Conservation (phyloP, 306 rosid genomes). For the Cicer bijugum region DNA sequence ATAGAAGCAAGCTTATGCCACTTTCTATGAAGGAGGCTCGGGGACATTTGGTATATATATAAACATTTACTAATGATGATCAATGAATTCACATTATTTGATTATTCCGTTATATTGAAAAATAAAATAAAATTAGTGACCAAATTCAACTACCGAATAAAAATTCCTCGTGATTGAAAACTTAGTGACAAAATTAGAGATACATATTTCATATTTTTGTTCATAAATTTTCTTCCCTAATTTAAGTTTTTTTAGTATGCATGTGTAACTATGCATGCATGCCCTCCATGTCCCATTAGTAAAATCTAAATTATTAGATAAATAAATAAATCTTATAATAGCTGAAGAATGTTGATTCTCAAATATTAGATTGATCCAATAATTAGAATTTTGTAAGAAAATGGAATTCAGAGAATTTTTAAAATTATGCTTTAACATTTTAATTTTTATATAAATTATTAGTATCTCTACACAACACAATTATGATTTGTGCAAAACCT, state of each 20-base stretch:
- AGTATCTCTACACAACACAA: background rate
- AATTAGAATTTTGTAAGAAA: background rate
- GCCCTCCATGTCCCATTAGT: too few species aligned
- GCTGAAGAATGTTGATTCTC: background rate
- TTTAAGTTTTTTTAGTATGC: too few species aligned
- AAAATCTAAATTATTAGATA: too few species aligned
- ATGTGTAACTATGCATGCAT: too few species aligned
- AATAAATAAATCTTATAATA: background rate
- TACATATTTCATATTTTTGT: too few species aligned
- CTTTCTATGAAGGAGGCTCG: conserved; percentile 75
- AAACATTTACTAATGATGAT: background rate
- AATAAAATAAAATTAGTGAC: background rate
- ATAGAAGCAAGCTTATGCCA: conserved; percentile 74
- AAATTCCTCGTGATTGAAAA: background rate
- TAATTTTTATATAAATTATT: background rate
- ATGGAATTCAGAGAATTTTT: background rate
- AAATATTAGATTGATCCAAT: background rate
- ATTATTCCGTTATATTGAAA: background rate
- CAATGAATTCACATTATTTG: background rate
- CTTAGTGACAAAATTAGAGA: background rate
- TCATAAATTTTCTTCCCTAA: too few species aligned
- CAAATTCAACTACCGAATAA: background rate
- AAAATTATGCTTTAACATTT: background rate
- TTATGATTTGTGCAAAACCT: background rate
- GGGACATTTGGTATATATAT: conserved; percentile 63